phyloP scores from a whole-genome alignment of 192 early-diverging fungal genomes.

The Coemansia sp. region DNA sequence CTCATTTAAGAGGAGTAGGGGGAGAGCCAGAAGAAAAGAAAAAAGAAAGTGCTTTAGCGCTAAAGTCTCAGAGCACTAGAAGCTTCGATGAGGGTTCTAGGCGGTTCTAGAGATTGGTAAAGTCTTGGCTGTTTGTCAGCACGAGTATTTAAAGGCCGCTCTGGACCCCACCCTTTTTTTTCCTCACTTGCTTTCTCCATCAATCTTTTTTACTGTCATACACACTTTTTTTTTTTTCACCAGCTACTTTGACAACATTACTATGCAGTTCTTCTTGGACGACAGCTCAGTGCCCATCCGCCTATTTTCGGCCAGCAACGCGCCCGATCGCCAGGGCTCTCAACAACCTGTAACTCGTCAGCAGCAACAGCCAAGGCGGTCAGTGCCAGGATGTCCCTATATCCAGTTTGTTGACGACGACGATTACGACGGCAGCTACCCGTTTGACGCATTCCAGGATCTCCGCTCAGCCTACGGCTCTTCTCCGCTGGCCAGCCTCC shows the following conservation, averaged over 20 bases:
- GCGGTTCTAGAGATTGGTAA: neutral
- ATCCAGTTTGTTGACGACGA: conserved; percentile 39
- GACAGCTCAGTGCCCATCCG: conserved; percentile 34
- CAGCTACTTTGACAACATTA: neutral
- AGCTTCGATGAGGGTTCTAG: neutral
- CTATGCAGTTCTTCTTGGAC: conserved; percentile 47
- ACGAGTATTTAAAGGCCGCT: neutral
- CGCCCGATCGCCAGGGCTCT: conserved; percentile 11
- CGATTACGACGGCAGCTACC: conserved; percentile 47
- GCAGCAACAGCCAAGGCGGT: conserved; percentile 11
- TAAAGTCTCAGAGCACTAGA: neutral
- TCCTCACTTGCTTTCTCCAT: neutral
- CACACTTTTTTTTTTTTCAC: neutral
- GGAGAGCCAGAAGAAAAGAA: neutral
- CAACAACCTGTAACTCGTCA: neutral
- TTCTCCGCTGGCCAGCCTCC: conserved; percentile 24
- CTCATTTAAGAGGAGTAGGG: neutral
- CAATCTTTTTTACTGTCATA: neutral
- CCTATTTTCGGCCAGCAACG: conserved; percentile 36
- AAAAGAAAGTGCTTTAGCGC: neutral
- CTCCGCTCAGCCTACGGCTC: conserved; percentile 38
- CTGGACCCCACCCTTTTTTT: neutral
- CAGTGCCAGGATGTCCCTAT: conserved; percentile 43
- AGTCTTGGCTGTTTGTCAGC: neutral
- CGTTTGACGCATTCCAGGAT: conserved; percentile 50